These are phyloP conservation scores for Herpetomonas samuelpessoai DNA, from an alignment of 208 protist species.

Conservation along the genomic window DNA sequence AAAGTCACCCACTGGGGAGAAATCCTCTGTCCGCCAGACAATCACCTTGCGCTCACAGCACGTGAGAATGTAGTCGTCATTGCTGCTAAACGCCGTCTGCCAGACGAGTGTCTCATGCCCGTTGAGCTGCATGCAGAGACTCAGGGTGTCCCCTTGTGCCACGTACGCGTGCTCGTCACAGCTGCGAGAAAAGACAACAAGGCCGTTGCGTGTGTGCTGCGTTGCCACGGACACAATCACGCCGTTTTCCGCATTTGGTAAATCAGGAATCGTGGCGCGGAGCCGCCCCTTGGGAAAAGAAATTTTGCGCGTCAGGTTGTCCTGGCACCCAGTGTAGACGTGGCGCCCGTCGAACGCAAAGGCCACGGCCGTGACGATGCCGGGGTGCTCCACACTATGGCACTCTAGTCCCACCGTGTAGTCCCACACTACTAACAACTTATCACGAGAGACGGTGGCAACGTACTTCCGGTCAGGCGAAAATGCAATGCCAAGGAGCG, in stretches of 20 bases:
- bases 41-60: constrained; percentile 53
- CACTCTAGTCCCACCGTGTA: constrained; percentile 43
- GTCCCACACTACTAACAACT: constrained; percentile 51
- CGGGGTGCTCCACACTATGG: constrained; percentile 50
- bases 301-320: constrained; percentile 45
- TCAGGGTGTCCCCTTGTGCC: constrained; percentile 23
- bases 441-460: constrained; percentile 44
- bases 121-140: constrained; percentile 22
- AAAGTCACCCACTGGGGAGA: constrained; percentile 25
- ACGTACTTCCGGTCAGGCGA: constrained; percentile 56
- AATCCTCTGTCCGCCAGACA: constrained; percentile 32
- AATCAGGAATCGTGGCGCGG: constrained; percentile 15
- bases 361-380: constrained; percentile 53
- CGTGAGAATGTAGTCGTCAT: constrained; percentile 44
- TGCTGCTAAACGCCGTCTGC: constrained; percentile 38
- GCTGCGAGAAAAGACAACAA: constrained; percentile 47
- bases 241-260: constrained; percentile 17
- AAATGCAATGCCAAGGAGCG: constrained; percentile 48
- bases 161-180: constrained; percentile 44
- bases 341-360: constrained; percentile 44
- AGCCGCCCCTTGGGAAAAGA: constrained; percentile 35
- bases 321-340: constrained; percentile 65
- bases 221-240: constrained; percentile 49
- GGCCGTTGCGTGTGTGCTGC: constrained; percentile 40
- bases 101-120: constrained; percentile 51